Evolutionary conservation across 176 grass and related monocot species (phyloP).

Genomic region (Olyra latifolia): DNA sequence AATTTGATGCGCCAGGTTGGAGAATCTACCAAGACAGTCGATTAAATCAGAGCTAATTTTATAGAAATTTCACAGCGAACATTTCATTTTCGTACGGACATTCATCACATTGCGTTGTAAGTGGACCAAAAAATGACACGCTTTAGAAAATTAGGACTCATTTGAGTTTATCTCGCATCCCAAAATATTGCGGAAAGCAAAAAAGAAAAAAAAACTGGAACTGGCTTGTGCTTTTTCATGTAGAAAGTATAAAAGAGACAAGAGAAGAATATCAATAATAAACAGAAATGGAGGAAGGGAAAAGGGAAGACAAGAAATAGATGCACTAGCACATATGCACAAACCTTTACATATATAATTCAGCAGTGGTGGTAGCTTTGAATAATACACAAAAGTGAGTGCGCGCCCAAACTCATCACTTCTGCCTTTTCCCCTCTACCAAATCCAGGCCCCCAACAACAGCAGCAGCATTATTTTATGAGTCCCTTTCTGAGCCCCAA

Average conservation of each 20-base stretch:
- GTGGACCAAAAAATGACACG: too few species aligned
- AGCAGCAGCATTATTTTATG: slow-evolving; percentile 16
- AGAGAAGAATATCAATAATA: not conserved
- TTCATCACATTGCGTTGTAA: too few species aligned
- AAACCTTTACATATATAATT: not conserved
- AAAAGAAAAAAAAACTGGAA: not conserved
- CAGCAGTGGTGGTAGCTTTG: not conserved
- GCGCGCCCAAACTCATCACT: not conserved
- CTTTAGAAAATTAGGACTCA: not conserved
- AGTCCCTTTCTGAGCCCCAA: not conserved
- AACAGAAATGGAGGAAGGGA: not conserved
- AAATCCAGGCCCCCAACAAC: not conserved
- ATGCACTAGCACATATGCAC: not conserved
- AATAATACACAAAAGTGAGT: not conserved
- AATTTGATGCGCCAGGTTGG: not conserved
- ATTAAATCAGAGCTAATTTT: not conserved
- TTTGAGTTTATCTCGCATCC: not conserved
- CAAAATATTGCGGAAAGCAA: not conserved
- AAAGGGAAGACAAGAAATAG: not conserved
- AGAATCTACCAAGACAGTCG: not conserved
- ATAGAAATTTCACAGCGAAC: too few species aligned
- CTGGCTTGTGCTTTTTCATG: not conserved
- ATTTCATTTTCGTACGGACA: too few species aligned
- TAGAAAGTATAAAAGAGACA: not conserved
- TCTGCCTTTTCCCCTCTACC: not conserved